Conservation (phyloP, 2,329 filamentous ascomycete species). For the Botrytis aclada region DNA sequence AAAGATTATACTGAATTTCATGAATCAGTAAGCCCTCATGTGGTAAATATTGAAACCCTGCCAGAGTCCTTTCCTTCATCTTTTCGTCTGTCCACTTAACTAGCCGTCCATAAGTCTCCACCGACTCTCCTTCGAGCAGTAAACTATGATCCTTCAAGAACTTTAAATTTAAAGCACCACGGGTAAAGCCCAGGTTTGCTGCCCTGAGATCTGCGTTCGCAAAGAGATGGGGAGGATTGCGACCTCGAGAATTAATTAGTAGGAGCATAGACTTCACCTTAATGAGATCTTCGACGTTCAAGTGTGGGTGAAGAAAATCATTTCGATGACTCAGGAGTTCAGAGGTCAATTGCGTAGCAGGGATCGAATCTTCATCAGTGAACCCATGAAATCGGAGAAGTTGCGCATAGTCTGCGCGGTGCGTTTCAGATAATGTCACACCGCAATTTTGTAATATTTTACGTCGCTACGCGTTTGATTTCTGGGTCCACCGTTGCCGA, state of each 20-base stretch:
- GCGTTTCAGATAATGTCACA: background rate
- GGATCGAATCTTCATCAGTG: background rate
- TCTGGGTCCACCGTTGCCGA: background rate
- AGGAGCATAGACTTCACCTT: background rate
- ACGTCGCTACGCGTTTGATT: background rate
- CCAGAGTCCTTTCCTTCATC: too few relatives aligned
- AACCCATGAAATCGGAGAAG: background rate
- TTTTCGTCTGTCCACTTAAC: background rate
- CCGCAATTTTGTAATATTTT: background rate
- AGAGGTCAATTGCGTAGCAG: background rate
- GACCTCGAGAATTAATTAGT: background rate
- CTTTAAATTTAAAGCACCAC: rapidly evolving
- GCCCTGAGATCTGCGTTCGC: background rate
- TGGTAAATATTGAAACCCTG: background rate
- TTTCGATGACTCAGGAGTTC: background rate
- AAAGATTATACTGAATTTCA: background rate
- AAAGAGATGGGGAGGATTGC: background rate
- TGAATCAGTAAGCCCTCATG: background rate
- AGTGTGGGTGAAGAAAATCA: background rate
- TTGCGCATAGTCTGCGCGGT: background rate
- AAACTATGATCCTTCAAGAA: background rate
- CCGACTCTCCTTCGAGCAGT: background rate
- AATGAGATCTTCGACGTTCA: background rate
- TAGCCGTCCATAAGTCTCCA: background rate
- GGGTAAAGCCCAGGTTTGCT: background rate